These are phyloP conservation scores for Phaeodactylum tricornutum DNA, from an alignment of 108 stramenopile genomes.

Conservation along the genomic window DNA sequence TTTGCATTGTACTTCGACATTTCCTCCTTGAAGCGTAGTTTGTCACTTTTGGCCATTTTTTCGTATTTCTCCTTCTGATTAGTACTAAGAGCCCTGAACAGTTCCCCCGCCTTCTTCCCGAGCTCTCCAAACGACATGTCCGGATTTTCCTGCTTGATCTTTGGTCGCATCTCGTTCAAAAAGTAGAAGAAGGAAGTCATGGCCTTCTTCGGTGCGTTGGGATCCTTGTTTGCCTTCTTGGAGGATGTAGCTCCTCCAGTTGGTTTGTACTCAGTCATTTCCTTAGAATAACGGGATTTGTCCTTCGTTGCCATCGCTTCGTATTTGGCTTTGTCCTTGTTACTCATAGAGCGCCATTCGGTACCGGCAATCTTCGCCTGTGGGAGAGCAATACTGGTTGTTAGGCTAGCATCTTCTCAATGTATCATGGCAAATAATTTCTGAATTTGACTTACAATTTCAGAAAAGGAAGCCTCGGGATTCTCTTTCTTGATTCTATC, in stretches of 20 bases:
- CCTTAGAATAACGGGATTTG: conserved; percentile 48
- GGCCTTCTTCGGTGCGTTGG: conserved; percentile 54
- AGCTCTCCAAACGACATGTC: conserved; percentile 40
- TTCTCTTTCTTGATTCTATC: conserved; percentile 55
- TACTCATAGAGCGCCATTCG: conserved; percentile 40
- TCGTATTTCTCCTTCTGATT: conserved; percentile 61
- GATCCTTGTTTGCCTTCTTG: conserved; percentile 45
- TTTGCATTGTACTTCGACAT: too few species aligned
- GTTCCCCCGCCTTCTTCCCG: conserved; percentile 21
- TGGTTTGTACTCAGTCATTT: conserved; percentile 41
- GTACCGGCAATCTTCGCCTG: conserved; percentile 42
- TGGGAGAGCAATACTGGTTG: not conserved
- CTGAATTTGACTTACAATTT: conserved; percentile 15
- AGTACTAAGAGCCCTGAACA: conserved; percentile 37
- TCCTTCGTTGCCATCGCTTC: conserved; percentile 53
- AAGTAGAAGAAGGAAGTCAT: conserved; percentile 58
- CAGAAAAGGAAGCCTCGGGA: conserved; percentile 47
- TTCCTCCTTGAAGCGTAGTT: conserved; percentile 50
- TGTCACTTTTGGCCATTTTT: conserved; percentile 48
- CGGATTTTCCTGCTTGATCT: conserved; percentile 64
- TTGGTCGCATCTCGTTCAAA: conserved; percentile 35
- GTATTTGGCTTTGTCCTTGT: conserved; percentile 50
- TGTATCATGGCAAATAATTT: not conserved
- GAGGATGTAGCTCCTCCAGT: conserved; percentile 11
- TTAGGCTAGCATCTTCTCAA: too few species aligned